Evolutionary conservation across 2,329 filamentous ascomycete genomes (phyloP).

Genomic region (Neobulgaria alba): DNA sequence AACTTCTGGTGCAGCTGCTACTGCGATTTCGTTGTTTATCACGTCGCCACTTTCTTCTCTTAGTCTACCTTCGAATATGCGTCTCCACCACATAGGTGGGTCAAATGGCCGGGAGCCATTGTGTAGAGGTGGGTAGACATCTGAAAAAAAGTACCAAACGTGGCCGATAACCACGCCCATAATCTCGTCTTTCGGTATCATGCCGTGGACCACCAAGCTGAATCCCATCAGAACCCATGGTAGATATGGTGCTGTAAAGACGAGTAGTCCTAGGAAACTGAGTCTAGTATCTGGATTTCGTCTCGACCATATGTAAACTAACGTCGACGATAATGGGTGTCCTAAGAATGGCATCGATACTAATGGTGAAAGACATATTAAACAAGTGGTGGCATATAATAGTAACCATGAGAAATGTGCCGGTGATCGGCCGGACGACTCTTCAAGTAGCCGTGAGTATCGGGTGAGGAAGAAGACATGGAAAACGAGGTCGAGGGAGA

Average conservation of each 20-base stretch:
- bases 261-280: conserved; percentile 79
- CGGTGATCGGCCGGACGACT: conserved; percentile 82
- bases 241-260: conserved; percentile 89
- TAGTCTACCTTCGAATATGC: conserved; percentile 62
- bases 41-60: conserved; percentile 43
- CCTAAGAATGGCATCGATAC: conserved; percentile 90
- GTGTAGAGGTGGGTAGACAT: conserved; percentile 90
- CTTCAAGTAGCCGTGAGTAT: conserved; percentile 90
- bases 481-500: conserved; percentile 90
- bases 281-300: conserved; percentile 87
- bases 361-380: conserved; percentile 75
- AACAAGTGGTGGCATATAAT: conserved; percentile 70
- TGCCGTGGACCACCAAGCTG: conserved; percentile 82
- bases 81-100: conserved; percentile 82
- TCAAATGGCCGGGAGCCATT: conserved; percentile 78
- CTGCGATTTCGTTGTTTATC: conserved; percentile 55
- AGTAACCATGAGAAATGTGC: conserved; percentile 95
- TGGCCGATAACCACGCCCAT: conserved; percentile 93
- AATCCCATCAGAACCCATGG: conserved; percentile 95
- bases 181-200: conserved; percentile 89
- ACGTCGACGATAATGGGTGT: conserved; percentile 81
- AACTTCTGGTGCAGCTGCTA: conserved; percentile 39
- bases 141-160: conserved; percentile 96
- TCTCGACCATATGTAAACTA: conserved; percentile 97
- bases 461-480: conserved; percentile 98